A percentile compares a stretch with the other conserved stretches of the same genome.
These are phyloP conservation scores for Cercospora sp. DNA, from an alignment of 2,329 filamentous ascomycete genomes.

Conservation along the genomic window DNA sequence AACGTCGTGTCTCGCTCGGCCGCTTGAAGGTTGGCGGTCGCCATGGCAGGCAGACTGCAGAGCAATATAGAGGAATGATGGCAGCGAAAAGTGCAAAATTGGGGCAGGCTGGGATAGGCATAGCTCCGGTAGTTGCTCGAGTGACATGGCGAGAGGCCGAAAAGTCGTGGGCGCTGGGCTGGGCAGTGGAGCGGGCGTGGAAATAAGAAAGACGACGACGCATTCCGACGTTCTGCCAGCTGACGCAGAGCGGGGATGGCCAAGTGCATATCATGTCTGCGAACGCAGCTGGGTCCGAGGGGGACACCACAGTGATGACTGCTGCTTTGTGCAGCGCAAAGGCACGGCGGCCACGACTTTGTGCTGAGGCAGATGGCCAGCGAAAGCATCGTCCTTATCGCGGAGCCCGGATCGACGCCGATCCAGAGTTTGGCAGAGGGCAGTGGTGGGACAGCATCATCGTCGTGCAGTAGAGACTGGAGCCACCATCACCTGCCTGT, in stretches of 20 bases:
- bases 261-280: background rate
- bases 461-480: background rate
- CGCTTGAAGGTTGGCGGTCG: background rate
- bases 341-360: slow-evolving; percentile 3
- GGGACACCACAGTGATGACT: background rate
- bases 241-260: background rate
- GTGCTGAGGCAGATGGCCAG: background rate
- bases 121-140: background rate
- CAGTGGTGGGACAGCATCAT: background rate
- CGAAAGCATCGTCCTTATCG: background rate
- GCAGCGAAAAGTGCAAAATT: background rate
- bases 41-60: background rate
- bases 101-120: background rate
- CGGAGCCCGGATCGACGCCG: background rate
- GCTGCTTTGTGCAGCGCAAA: background rate
- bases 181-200: background rate
- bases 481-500: background rate
- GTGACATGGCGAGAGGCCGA: background rate
- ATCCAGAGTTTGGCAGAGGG: background rate
- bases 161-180: background rate
- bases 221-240: background rate
- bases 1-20: background rate
- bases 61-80: background rate
- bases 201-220: background rate
- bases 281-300: background rate